Evolutionary conservation across 23 red algal genomes (phyloP).

Genomic region (Gracilariopsis chorda): DNA sequence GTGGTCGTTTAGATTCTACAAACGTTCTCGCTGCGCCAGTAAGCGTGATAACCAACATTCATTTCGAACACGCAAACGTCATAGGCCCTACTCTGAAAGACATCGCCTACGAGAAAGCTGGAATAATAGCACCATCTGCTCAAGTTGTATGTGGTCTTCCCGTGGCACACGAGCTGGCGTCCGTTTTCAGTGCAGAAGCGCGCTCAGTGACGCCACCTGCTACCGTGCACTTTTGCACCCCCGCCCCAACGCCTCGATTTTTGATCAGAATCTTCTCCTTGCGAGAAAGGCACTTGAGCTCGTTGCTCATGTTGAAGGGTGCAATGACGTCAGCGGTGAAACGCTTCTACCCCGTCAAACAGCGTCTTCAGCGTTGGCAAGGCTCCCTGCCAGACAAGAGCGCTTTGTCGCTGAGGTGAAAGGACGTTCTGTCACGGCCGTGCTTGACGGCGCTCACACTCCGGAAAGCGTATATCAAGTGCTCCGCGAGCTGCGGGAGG

Average conservation of each 20-base stretch:
- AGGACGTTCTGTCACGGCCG: conserved; percentile 12
- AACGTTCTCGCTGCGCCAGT: conserved; percentile 76
- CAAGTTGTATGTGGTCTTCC: conserved; percentile 49
- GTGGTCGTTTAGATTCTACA: conserved; percentile 89
- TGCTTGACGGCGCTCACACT: conserved; percentile 92
- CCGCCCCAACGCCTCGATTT: not conserved
- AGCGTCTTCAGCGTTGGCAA: not conserved
- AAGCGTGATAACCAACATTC: conserved; percentile 86
- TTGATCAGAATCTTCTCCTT: conserved; percentile 56
- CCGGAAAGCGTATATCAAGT: conserved; percentile 56
- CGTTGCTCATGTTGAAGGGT: not conserved
- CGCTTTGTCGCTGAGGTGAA: conserved; percentile 5
- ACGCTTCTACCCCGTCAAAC: not conserved
- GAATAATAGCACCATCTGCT: conserved; percentile 70
- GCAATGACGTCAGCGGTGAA: not conserved
- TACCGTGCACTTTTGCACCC: conserved; percentile 46
- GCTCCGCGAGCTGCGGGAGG: not conserved
- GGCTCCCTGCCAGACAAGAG: conserved; percentile 64
- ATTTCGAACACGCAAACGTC: conserved; percentile 89
- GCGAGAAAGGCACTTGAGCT: conserved; percentile 36
- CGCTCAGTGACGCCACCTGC: not conserved
- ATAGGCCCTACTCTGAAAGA: conserved; percentile 84
- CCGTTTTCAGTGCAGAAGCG: conserved; percentile 45
- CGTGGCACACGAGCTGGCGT: conserved; percentile 15
- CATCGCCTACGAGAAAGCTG: conserved; percentile 97